phyloP scores from a whole-genome alignment of 768 basidiomycete genomes.

The Tulasnella sp. region DNA sequence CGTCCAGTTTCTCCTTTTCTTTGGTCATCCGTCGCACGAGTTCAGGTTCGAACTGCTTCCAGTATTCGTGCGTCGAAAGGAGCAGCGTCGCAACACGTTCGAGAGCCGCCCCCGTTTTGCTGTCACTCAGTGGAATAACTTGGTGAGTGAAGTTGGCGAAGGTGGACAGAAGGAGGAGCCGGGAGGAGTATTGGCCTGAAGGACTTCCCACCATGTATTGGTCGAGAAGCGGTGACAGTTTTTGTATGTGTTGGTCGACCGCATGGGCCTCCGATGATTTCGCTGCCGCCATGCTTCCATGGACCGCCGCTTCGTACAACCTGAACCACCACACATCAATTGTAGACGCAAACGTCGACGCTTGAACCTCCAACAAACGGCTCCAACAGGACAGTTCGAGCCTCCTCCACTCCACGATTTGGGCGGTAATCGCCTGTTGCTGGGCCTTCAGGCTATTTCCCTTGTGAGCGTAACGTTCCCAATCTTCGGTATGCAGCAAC shows the following conservation, averaged over 20 bases:
- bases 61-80: conserved; percentile 63
- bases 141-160: conserved; percentile 60
- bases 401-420: conserved; percentile 89
- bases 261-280: conserved; percentile 43
- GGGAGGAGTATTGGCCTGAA: conserved; percentile 77
- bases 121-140: conserved; percentile 46
- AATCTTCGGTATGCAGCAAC: conserved; percentile 85
- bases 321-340: conserved; percentile 80
- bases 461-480: conserved; percentile 96
- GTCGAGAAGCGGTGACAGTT: conserved; percentile 76
- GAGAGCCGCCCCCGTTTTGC: conserved; percentile 46
- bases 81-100: conserved; percentile 62
- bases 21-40: conserved; percentile 55
- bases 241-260: conserved; percentile 59
- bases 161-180: conserved; percentile 67
- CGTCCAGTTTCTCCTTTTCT: conserved; percentile 68
- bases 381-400: conserved; percentile 90
- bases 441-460: conserved; percentile 75
- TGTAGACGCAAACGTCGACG: conserved; percentile 48
- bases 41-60: conserved; percentile 58
- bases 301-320: conserved; percentile 76
- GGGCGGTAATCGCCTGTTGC: conserved; percentile 64
- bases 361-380: conserved; percentile 72
- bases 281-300: conserved; percentile 55
- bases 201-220: conserved; percentile 74